A percentile compares a stretch with the other conserved stretches of the same genome.
These are phyloP conservation scores for Prunus mongolica DNA, from an alignment of 306 rosid species.

Conservation along the genomic window DNA sequence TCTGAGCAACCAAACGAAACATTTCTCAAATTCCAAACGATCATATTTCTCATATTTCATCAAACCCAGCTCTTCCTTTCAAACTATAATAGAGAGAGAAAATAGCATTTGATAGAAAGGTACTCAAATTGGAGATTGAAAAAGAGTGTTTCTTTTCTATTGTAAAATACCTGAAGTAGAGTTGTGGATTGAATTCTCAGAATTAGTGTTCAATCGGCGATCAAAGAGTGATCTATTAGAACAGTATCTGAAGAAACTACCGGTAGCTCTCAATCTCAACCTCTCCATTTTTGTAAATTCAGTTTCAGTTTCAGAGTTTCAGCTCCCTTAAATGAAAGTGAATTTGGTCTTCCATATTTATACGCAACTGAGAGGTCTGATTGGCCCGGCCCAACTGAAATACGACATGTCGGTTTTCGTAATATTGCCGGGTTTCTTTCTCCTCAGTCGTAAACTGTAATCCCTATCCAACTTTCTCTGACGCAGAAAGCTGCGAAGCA, in stretches of 20 bases:
- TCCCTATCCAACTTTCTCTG: neutral
- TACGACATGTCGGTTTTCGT: neutral
- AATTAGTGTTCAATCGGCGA: constrained; percentile 13
- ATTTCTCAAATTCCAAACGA: neutral
- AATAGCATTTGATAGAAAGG: neutral
- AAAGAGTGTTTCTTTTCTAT: neutral
- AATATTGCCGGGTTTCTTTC: neutral
- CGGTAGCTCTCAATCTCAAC: constrained; percentile 36
- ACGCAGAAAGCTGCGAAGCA: neutral
- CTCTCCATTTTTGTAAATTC: constrained; percentile 33
- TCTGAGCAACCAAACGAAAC: neutral
- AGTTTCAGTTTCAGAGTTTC: neutral
- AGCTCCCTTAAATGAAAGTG: neutral
- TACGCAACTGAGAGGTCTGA: neutral
- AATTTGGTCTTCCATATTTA: neutral
- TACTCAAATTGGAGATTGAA: neutral
- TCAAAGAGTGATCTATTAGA: constrained; percentile 17
- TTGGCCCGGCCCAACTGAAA: neutral
- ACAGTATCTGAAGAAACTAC: constrained; percentile 33
- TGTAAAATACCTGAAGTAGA: constrained; percentile 29
- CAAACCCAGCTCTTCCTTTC: neutral
- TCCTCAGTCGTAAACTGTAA: neutral
- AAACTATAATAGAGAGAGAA: neutral
- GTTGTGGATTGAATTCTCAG: constrained; percentile 18
- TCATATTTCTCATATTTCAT: neutral